Base-by-base conservation (phyloP, 352 stramenopile genomes). In the Globisporangium rhizosaccharum region DNA sequence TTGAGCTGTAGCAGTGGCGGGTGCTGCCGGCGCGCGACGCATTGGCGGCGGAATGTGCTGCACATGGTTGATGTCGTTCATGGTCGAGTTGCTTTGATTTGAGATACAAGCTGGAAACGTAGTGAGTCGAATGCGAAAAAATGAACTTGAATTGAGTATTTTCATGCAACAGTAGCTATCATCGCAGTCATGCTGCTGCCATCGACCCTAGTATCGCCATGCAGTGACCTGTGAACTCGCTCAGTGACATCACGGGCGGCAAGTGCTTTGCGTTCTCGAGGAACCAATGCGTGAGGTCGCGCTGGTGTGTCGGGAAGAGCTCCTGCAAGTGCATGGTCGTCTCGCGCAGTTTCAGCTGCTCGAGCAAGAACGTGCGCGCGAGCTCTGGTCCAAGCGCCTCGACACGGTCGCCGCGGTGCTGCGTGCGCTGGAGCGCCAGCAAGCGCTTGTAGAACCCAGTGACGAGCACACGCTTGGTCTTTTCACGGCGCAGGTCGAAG, bases 401-500 rank as follows among this genome's bases (percentile, higher is more conserved):
- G 17, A 65, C 41, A 23, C 39, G 39, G 39, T 68, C 74, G 51
- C 72, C 68, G 14, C 62, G 59, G 57, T 82, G 67, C 54, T 85
- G 71, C 4, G 66, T 69, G 28, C 70, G 79, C 51, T 90, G 77
- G 26, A 90, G 65, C 18, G 65, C 72, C 36, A 87, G 23, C 25
- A 90, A 42, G 14, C 77, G 75, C 59, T 69, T 79, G 75, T 82
- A 87, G 53, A 85, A 66, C 12, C 66, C 63, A 14, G 65, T 42
- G 1, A 82, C 73, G 30, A 88, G 72, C 30, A 61, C 45, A 28
- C 73, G 80, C 66, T 92, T 92, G 9, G 67, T 88, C 62, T 70
- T 75, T 57, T 90, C 76, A 23, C 76, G 68, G 8, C 82, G 75
- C 20, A 89, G 58, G 51, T 92, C 82, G 44, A 89, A 82, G 9